Conservation (phyloP, 2,329 filamentous ascomycete genomes). For the Colletotrichum sp. region DNA sequence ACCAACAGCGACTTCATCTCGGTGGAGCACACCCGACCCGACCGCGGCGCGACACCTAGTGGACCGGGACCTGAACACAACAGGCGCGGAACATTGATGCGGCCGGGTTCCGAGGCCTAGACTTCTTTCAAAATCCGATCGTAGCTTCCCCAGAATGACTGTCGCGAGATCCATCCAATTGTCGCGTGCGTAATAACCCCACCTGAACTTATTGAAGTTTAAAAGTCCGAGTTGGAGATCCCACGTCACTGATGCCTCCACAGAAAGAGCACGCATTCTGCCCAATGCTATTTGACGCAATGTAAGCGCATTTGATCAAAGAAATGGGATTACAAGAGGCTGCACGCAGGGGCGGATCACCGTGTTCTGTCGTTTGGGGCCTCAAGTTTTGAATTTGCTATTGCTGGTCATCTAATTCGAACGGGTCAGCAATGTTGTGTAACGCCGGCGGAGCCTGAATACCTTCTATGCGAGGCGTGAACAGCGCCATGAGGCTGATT, state of each 20-base stretch:
- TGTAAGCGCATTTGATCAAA: neutral
- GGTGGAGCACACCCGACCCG: neutral
- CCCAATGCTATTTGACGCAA: neutral
- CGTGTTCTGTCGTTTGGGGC: neutral
- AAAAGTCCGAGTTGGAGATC: neutral
- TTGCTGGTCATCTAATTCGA: neutral
- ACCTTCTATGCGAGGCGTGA: neutral
- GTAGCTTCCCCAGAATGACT: slow-evolving; percentile 9
- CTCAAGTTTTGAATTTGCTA: neutral
- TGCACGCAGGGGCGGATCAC: neutral
- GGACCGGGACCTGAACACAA: neutral
- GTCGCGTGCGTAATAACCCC: neutral
- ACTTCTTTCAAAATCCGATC: slow-evolving; percentile 7
- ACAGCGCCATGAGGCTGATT: neutral
- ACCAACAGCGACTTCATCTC: neutral
- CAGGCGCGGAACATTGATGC: neutral
- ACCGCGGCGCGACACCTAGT: neutral
- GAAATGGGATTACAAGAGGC: neutral
- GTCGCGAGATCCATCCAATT: slow-evolving; percentile 16
- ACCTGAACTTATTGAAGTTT: neutral
- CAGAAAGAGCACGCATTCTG: neutral
- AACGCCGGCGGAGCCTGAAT: neutral
- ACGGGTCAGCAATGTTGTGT: neutral
- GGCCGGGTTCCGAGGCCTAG: neutral
- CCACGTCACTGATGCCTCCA: slow-evolving; percentile 7